phyloP scores from a whole-genome alignment of 305 asterid species.

The Fraxinus greggii region DNA sequence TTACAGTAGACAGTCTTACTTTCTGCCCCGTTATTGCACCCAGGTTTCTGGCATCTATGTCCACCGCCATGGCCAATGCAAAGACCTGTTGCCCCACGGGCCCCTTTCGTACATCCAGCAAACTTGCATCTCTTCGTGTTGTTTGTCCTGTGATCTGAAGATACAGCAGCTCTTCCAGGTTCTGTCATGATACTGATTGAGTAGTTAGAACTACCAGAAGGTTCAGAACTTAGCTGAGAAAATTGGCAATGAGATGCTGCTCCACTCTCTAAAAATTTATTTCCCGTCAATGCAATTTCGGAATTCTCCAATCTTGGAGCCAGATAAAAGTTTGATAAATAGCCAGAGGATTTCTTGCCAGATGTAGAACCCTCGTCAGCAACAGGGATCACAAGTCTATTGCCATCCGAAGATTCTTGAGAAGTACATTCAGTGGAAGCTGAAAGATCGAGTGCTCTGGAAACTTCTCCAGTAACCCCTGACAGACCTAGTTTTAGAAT shows the following conservation, averaged over 20 bases:
- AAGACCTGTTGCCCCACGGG: slow-evolving; percentile 80
- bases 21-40: slow-evolving; percentile 87
- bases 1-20: slow-evolving; percentile 89
- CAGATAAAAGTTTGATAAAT: slow-evolving; percentile 61
- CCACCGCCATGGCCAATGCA: slow-evolving; percentile 97
- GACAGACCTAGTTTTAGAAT: slow-evolving; percentile 73
- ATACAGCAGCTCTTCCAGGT: slow-evolving; percentile 48
- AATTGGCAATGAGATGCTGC: slow-evolving; percentile 43
- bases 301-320: slow-evolving; percentile 55
- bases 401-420: slow-evolving; percentile 30
- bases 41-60: slow-evolving; percentile 83
- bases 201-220: slow-evolving; percentile 56
- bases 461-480: slow-evolving; percentile 47
- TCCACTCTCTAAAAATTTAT: slow-evolving; percentile 32
- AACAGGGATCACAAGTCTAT: slow-evolving; percentile 35
- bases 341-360: slow-evolving; percentile 85
- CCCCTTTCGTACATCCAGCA: slow-evolving; percentile 69
- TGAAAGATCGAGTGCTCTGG: slow-evolving; percentile 47
- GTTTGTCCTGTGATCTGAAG: slow-evolving; percentile 49
- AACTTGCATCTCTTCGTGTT: slow-evolving; percentile 68
- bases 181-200: slow-evolving; percentile 68
- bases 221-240: slow-evolving; percentile 63
- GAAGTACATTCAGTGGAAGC: slow-evolving; percentile 38
- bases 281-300: slow-evolving; percentile 18
- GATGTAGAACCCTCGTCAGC: slow-evolving; percentile 93